Base-by-base conservation (phyloP, 768 basidiomycete species). In the Russula sp. region DNA sequence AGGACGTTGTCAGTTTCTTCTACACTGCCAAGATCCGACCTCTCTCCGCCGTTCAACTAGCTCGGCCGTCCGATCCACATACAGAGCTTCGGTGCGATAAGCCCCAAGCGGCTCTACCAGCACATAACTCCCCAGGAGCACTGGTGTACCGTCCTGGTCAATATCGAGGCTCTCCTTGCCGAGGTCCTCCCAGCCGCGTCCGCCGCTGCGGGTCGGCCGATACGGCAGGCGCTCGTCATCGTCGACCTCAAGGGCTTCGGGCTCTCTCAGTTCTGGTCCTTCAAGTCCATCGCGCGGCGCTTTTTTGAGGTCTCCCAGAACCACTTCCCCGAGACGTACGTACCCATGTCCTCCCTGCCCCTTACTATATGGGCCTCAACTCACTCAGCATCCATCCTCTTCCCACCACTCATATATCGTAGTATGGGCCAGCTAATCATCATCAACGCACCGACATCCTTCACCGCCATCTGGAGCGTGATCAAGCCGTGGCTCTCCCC, bases 261-360 rank as follows among this genome's bases (percentile, higher is more conserved):
- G 14, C 70, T 88, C 49, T 72, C 76, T 42, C 83, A 87, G 66
- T 90, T 89, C 68, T 90, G 88, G 88, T 82, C 88, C 67, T 83
- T 88, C 76, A 87, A 85, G 69, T 74, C 78, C 47, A 75, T 89
- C n/a, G 79, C 79, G 25, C 77, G 82, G 52, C 74, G 71, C 53
- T 82, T 84, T 7, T 87, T 90, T 70, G 86, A 88, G 66, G 76
- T 90, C 58, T 88, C 87, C 2, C 88, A 90, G 71, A 86, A 88
- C 66, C 90, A 87, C 72, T 90, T 79, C 65, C 88, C 88, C 1
- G 88, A 90, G 70, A 84, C 85, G 87, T 89, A 69, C 56, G 81
- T 69, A 29, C n/a, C 32, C 48, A 51, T 54, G 7, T 36, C 11
- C 45, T 60, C 8, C 22, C 42, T 20, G 18, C 20, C 29, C 36